These are phyloP conservation scores for Lunasporangiospora selenospora DNA, from an alignment of 192 early-diverging fungal genomes.

Conservation along the genomic window DNA sequence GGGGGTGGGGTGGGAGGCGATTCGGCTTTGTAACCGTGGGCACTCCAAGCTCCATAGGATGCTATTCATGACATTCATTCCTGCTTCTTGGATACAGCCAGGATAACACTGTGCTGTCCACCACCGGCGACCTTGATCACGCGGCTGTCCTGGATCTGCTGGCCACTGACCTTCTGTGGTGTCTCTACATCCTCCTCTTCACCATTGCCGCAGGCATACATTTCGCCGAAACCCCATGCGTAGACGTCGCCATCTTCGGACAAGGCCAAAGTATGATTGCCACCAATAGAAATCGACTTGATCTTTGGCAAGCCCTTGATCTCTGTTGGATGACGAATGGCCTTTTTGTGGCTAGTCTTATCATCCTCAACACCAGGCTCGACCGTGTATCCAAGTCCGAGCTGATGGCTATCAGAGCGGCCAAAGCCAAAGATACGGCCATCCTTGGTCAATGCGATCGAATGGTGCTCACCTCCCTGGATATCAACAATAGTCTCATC, in stretches of 20 bases:
- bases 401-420: constrained; percentile 81
- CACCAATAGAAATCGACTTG: constrained; percentile 65
- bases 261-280: constrained; percentile 66
- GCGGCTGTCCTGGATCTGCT: constrained; percentile 71
- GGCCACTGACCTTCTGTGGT: constrained; percentile 68
- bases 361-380: constrained; percentile 40
- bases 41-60: background rate
- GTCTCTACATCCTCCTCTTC: constrained; percentile 73
- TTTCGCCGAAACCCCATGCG: constrained; percentile 91
- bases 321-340: constrained; percentile 63
- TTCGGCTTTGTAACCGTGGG: background rate
- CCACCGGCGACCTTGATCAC: constrained; percentile 74
- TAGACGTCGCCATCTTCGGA: constrained; percentile 68
- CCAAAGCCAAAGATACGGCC: constrained; percentile 86
- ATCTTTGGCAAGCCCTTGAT: constrained; percentile 46
- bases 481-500: constrained; percentile 60
- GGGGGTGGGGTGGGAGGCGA: no score
- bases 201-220: constrained; percentile 83
- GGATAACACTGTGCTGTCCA: constrained; percentile 79
- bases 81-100: constrained; percentile 39
- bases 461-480: constrained; percentile 88
- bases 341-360: constrained; percentile 56
- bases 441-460: constrained; percentile 75
- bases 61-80: background rate
- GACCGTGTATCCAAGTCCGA: constrained; percentile 64